Base-by-base conservation (phyloP, 169 alveolate species). In the Babesia sp. region DNA sequence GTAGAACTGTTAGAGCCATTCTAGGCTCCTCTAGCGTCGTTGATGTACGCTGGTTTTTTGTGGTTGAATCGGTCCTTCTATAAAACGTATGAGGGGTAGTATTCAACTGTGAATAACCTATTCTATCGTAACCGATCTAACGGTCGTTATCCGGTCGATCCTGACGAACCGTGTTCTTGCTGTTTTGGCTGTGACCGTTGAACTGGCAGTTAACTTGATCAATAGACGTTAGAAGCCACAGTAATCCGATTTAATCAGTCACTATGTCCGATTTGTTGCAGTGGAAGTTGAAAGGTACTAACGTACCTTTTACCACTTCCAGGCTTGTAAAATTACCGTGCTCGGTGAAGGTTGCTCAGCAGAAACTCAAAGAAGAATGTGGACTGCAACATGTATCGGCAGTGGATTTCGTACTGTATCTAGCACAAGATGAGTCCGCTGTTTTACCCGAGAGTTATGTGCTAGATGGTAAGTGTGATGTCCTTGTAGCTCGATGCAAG, bases 271-370 rank as follows among this genome's bases (percentile, higher is more conserved):
- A 45, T 12, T 5, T 4, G 34, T 60, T 81, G 18, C 56, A 28
- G 76, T 81, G 89, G 89, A 81, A 66, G 73, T 55, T 81, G 41
- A 81, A 81, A 74, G 89, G 85, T 16, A 72, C 83, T 55, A 72
- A 41, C 45, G 68, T 68, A 0, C 60, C 80, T 41, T 81, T 68
- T 50, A 81, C 39, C 59, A 22, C 64, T 6, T 72, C 72, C 16
- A 9, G 36, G 41, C 36, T 61, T 26, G 61, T 71, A 9, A 31
- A 29, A 0, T 33, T 71, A 39, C 85, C 84, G 22, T 71, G 85
- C 46, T 41, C 69, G 29, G 89, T 81, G 53, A 11, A 29, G 41
- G 45, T 16, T 22, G 89, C 71, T 2, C 45, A 80, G 39, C 74
- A 66, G 33, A 67, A 61, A 29, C 74, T 81, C 18, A 81, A 81